phyloP scores from a whole-genome alignment of 306 rosid species.

The Mimosa bimucronata region DNA sequence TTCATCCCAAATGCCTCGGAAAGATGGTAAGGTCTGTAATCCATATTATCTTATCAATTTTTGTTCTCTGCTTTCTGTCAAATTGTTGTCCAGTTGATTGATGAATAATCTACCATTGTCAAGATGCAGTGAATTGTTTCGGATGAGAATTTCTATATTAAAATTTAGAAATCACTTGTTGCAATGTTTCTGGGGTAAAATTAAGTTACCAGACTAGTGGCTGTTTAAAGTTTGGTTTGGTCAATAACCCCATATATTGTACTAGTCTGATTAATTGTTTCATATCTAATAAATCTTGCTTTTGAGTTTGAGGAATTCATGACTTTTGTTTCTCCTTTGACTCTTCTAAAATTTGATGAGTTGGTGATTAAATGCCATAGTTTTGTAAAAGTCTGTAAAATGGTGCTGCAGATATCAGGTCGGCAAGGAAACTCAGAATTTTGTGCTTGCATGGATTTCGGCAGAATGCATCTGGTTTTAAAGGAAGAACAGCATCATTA shows the following conservation, averaged over 20 bases:
- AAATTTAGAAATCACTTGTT: not conserved
- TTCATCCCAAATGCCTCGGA: constrained; percentile 48
- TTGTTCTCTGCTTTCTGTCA: constrained; percentile 5
- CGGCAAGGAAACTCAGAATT: constrained; percentile 70
- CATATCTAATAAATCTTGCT: not conserved
- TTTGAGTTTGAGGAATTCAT: too few species aligned
- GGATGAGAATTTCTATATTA: not conserved
- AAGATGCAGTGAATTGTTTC: constrained; percentile 6
- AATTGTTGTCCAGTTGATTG: constrained; percentile 19
- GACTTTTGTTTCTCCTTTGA: not conserved
- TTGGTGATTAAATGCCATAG: constrained; percentile 18
- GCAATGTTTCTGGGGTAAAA: not conserved
- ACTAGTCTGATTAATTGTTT: not conserved
- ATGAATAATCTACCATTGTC: not conserved
- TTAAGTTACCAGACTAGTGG: not conserved
- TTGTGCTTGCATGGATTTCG: constrained; percentile 94
- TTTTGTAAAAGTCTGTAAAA: constrained; percentile 23
- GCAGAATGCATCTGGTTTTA: constrained; percentile 87
- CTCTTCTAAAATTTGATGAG: constrained; percentile 22
- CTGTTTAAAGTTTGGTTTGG: constrained; percentile 2
- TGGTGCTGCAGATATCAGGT: constrained; percentile 55
- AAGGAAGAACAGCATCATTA: constrained; percentile 86
- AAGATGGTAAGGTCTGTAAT: constrained; percentile 82
- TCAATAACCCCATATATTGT: not conserved
- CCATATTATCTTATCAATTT: constrained; percentile 25